Evolutionary conservation across 2,329 filamentous ascomycete species (phyloP).

Genomic region (Trichophyton mentagrophytes): DNA sequence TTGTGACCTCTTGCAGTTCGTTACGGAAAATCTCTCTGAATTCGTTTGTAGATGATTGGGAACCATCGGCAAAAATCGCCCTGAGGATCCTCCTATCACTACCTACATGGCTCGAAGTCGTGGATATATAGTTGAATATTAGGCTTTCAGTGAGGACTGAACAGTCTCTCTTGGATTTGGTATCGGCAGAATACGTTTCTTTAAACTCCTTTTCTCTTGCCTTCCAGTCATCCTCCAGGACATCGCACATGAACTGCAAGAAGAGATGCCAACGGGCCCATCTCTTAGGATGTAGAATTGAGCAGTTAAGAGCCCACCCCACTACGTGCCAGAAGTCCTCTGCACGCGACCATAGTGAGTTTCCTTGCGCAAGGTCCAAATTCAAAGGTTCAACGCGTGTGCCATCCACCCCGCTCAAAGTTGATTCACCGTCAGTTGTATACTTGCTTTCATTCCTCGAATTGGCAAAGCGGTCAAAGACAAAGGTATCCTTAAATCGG

Average conservation of each 20-base stretch:
- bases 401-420: not conserved
- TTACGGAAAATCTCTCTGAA: conserved; percentile 35
- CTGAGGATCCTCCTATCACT: conserved; percentile 32
- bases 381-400: conserved; percentile 31
- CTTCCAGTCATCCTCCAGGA: conserved; percentile 35
- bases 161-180: not conserved
- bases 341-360: conserved; percentile 60
- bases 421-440: conserved; percentile 16
- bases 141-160: conserved; percentile 27
- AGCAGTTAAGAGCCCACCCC: conserved; percentile 91
- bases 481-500: conserved; percentile 59
- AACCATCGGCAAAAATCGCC: conserved; percentile 37
- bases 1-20: conserved; percentile 28
- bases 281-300: conserved; percentile 54
- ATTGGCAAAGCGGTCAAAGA: conserved; percentile 40
- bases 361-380: conserved; percentile 48
- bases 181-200: not conserved
- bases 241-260: conserved; percentile 55
- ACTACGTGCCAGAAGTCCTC: conserved; percentile 81
- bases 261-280: conserved; percentile 75
- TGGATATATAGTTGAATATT: conserved; percentile 32
- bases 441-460: conserved; percentile 23
- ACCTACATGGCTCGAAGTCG: conserved; percentile 20
- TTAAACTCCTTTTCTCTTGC: conserved; percentile 19
- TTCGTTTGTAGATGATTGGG: conserved; percentile 24